phyloP scores from a whole-genome alignment of 164 flowering plant species.

The Echeveria elegans region DNA sequence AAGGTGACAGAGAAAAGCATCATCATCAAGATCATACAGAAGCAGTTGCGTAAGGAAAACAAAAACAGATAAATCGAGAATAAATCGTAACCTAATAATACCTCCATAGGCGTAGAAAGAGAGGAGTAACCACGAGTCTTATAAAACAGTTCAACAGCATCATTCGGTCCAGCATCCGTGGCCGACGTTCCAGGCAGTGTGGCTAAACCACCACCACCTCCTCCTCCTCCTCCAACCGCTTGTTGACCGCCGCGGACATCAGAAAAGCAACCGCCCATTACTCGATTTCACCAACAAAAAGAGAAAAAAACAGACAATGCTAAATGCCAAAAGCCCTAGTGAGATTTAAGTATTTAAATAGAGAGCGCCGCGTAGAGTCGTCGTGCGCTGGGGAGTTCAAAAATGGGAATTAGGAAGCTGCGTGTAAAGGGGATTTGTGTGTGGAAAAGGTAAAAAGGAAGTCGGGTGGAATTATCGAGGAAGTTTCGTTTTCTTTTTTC shows the following conservation, averaged over 20 bases:
- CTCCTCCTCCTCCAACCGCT: constrained; percentile 33
- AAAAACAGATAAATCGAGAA: too few relatives aligned
- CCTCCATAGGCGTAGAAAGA: constrained; percentile 40
- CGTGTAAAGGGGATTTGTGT: too few relatives aligned
- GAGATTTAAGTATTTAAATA: too few relatives aligned
- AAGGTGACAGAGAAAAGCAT: too few relatives aligned
- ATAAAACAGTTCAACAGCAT: constrained; percentile 51
- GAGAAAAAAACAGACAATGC: background rate
- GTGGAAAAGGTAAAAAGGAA: too few relatives aligned
- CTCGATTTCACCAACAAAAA: constrained; percentile 13
- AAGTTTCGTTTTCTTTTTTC: too few relatives aligned
- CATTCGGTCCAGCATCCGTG: constrained; percentile 19
- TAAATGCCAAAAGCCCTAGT: background rate
- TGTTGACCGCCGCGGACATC: constrained; percentile 41
- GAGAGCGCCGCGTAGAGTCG: too few relatives aligned
- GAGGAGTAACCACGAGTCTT: constrained; percentile 29
- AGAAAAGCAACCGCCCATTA: constrained; percentile 44
- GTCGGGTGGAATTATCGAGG: too few relatives aligned
- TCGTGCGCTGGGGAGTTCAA: too few relatives aligned
- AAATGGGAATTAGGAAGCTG: too few relatives aligned
- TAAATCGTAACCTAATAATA: constrained; percentile 4
- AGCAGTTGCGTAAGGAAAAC: too few relatives aligned
- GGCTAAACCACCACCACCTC: background rate
- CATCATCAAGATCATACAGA: too few relatives aligned
- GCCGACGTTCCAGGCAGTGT: background rate